phyloP scores from a whole-genome alignment of 2,329 filamentous ascomycete species.

The Hymenoscyphus scutula region DNA sequence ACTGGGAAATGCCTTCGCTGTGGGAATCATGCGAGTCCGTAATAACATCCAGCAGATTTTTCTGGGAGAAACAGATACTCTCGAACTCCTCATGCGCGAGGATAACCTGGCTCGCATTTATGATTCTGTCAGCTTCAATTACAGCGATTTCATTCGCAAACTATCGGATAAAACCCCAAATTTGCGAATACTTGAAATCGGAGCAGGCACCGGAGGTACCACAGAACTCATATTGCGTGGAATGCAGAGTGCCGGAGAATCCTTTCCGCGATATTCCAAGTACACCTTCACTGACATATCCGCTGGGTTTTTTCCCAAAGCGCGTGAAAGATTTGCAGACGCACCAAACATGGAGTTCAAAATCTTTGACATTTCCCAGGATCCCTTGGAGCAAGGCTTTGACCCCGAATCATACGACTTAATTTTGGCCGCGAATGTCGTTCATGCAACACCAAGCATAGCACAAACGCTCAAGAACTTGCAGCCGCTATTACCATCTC shows the following conservation, averaged over 20 bases:
- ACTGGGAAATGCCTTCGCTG: too few species aligned
- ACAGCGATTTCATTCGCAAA: too few species aligned
- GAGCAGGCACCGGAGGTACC: conserved; percentile 37
- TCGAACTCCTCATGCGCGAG: too few species aligned
- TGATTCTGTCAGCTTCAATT: too few species aligned
- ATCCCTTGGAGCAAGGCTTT: conserved; percentile 22
- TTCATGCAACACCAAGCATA: conserved; percentile 27
- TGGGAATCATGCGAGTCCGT: too few species aligned
- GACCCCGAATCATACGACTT: conserved; percentile 23
- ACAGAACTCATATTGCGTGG: conserved; percentile 38
- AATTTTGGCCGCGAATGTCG: conserved; percentile 27
- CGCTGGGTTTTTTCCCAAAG: conserved; percentile 42
- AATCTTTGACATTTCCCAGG: conserved; percentile 28
- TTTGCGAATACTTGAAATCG: neutral
- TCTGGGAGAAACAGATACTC: too few species aligned
- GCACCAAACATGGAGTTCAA: conserved; percentile 31
- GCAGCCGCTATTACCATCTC: conserved; percentile 31
- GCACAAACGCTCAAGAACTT: conserved; percentile 29
- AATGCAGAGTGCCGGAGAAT: conserved; percentile 26
- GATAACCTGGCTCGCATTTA: too few species aligned
- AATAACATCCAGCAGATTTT: too few species aligned
- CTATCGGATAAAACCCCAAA: too few species aligned
- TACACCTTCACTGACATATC: conserved; percentile 49
- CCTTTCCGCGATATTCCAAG: conserved; percentile 30
- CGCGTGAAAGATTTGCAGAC: conserved; percentile 33